Conservation (phyloP, 495 filamentous ascomycete genomes). For the Penicillium lagena region DNA sequence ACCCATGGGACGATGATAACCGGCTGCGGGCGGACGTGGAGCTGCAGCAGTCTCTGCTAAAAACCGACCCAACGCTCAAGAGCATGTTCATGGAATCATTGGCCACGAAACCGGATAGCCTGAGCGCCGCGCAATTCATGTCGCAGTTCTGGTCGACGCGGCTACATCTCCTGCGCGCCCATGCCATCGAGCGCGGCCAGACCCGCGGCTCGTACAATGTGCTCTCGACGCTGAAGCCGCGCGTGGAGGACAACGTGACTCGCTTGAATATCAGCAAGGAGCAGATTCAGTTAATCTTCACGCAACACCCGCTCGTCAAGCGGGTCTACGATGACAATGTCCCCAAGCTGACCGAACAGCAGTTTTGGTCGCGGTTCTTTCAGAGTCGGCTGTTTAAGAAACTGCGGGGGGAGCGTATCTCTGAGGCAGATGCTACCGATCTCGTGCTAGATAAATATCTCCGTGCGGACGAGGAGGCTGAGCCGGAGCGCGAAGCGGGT, state of each 20-base stretch:
- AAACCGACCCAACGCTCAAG: conserved; percentile 62
- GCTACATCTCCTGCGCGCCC: conserved; percentile 74
- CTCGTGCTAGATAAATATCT: conserved; percentile 79
- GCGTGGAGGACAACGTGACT: conserved; percentile 65
- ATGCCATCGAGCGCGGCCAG: conserved; percentile 84
- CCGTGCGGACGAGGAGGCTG: conserved; percentile 52
- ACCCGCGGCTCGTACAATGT: conserved; percentile 86
- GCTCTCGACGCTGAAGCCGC: conserved; percentile 79
- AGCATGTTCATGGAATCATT: conserved; percentile 77
- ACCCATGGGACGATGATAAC: conserved; percentile 69
- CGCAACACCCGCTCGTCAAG: conserved; percentile 85
- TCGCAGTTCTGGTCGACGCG: conserved; percentile 90
- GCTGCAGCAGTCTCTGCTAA: conserved; percentile 79
- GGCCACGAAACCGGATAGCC: conserved; percentile 70
- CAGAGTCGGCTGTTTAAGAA: conserved; percentile 83
- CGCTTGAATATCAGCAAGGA: conserved; percentile 84
- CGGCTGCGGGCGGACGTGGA: conserved; percentile 65
- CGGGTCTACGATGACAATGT: conserved; percentile 91
- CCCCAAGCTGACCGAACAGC: conserved; percentile 68
- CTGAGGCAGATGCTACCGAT: conserved; percentile 66
- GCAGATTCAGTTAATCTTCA: conserved; percentile 88
- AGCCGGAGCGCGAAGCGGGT: conserved; percentile 47
- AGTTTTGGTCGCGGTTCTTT: conserved; percentile 93
- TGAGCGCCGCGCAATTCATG: conserved; percentile 71
- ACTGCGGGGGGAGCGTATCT: conserved; percentile 78